Base-by-base conservation (phyloP, 2,329 filamentous ascomycete species). In the Paramyrothecium sp. region DNA sequence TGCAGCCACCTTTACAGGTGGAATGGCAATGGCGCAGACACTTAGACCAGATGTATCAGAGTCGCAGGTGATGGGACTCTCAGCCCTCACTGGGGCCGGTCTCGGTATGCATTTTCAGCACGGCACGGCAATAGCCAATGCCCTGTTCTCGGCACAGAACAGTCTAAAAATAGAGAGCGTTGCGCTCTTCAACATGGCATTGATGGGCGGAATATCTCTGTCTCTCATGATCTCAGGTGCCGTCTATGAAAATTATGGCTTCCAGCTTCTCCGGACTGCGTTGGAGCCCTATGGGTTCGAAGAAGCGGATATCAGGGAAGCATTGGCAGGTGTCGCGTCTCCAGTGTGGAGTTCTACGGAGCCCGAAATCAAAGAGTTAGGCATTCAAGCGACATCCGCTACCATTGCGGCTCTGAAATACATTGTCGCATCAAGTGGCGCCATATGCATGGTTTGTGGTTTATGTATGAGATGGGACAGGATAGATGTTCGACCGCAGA, bases 181-280 rank as follows among this genome's bases (percentile, higher is more conserved):
- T 12, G 66, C 69, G 0, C 56, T 74, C n/a, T 69, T 70, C 57
- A 73, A 69, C 60, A 66, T 74, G 61, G 65, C 65, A 38, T 38
- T 38, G 13, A 10, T 20, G 16, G 8, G 34, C 23, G 48, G 44
- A 38, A 60, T 56, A 38, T 50, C 44, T 49, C 51, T 46, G 5
- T 52, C 47, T 4, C 33, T 33, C 48, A 33, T 17, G 49, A 47
- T 58, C 53, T 26, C 60, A 52, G 17, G 38, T 47, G n/a, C 47
- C 30, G 47, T 60, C 16, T 60, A 54, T 30, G 56, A 60, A 7
- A 60, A 60, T 34, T 48, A 58, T 52, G 56, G 58, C 48, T 44
- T 58, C 54, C 7, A 34, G 21, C 56, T 60, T 19, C 56, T 60
- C 11, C 12, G 49, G 21, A 51, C 49, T 17, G 58, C 58, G 3